Base-by-base conservation (phyloP, 768 basidiomycete species). In the Ephemerocybe angulata region DNA sequence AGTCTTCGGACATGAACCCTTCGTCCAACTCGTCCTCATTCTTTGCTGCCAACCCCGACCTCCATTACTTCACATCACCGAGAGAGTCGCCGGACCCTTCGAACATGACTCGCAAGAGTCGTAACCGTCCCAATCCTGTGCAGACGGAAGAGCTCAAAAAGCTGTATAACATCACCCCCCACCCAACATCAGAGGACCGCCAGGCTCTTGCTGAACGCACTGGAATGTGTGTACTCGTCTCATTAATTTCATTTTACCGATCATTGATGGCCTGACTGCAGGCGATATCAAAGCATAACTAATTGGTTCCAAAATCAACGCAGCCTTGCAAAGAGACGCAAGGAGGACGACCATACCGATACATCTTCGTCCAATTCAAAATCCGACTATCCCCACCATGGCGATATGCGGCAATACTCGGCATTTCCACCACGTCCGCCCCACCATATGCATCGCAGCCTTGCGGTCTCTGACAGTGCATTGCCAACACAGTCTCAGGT, bases 291-390 rank as follows among this genome's bases (percentile, higher is more conserved):
- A 70, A 87, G 83, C 54, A 84, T 91, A 54, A 89, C 85, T 1
- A 90, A 91, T 65, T 90, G 89, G 90, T 91, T 91, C 67, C 88
- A 90, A 76, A 89, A 90, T 63, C 88, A 91, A 64, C 87, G 87
- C 62, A 88, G 83, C 67, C 78, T 85, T 59, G 82, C 86, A 29
- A 87, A 86, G 74, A 87, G 87, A 72, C 80, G 78, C 61, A 81
- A 76, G 60, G 85, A 87, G 58, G 84, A 86, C 48, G 78, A 81
- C 27, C 62, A 63, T 40, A 73, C 75, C 31, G 66, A 62, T 22
- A 46, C 61, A 47, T 65, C 70, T 38, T 63, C 65, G 46, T 62
- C 65, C 53, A 65, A 64, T 58, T 63, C 67, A 58, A 65, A 65
- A 56, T 62, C 68, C 44, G 71, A 72, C 38, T 67, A 70, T 61